Evolutionary conservation across 805 yeast species (phyloP), one percentile per base, ranked within the genome.

Genomic region (Ogataea paraovalis): DNA sequence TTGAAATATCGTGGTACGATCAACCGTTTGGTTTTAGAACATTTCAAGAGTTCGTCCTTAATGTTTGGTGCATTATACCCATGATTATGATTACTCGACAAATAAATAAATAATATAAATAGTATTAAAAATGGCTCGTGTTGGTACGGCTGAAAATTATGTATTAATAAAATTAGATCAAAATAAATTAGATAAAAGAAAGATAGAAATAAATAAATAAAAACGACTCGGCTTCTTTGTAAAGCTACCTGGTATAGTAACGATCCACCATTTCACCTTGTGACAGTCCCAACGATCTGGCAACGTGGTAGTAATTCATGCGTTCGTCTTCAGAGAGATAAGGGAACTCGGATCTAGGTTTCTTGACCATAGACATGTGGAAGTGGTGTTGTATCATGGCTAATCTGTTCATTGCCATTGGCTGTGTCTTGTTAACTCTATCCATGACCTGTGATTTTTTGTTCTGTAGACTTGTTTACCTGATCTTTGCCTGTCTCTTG

Each of bases 301-400:
- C 9, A 10, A 32, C 44, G 18, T 49, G 41, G 39, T 52, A 58
- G 39, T 58, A 58, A 12, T 39, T 22, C 10, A 44, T 39, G 33
- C 62, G 47, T 39, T 58, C 62, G 21, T 13, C 16, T 14, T 46
- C 47, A 4, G 55, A 50, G 5, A 57, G 44, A 41, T 53, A 57
- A 3, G 63, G 63, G 40, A 52, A 59, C 38, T 59, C 61, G 12
- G 50, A 39, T 18, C 42, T 46, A 3, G 52, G 52, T 19, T 22
- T 25, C 27, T 39, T 19, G 8, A 28, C 6, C 2, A 30, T n/a
- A 28, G 18, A 36, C 33, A 33, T 23, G 32, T 22, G 42, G 23
- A 56, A 52, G 40, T 59, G 63, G 30, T 52, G 46, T 6, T 50
- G 42, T 18, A 59, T 36, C 61, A 59, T 56, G 9, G 52, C 44